Conservation (phyloP, 108 stramenopile species). For the Licmophora abbreviata region DNA sequence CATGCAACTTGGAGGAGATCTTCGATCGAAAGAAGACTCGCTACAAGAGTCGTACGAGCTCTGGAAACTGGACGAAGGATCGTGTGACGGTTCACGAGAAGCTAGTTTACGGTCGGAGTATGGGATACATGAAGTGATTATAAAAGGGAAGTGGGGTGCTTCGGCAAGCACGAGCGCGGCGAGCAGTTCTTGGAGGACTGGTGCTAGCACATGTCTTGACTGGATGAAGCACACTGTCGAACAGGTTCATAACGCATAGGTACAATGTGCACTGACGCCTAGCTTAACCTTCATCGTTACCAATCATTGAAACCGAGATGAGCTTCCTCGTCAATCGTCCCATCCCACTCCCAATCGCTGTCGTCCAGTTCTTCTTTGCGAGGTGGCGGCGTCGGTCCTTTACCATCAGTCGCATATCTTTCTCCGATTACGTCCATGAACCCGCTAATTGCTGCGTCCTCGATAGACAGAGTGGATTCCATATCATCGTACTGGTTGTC, state of each 20-base stretch:
- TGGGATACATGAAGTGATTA: too few species aligned
- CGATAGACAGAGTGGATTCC: not conserved
- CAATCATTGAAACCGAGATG: slow-evolving; percentile 11
- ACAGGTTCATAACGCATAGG: too few species aligned
- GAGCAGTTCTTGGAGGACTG: too few species aligned
- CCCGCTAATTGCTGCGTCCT: not conserved
- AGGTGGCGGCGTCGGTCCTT: slow-evolving; percentile 8
- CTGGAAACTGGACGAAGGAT: slow-evolving; percentile 85
- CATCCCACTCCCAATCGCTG: slow-evolving; percentile 26
- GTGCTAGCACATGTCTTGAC: too few species aligned
- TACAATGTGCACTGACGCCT: too few species aligned
- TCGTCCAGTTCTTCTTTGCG: not conserved
- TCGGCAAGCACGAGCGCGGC: too few species aligned
- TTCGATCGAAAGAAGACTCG: slow-evolving; percentile 73
- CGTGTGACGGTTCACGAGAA: slow-evolving; percentile 73
- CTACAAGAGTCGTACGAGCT: slow-evolving; percentile 68
- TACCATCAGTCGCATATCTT: slow-evolving; percentile 11
- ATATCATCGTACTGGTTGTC: not conserved
- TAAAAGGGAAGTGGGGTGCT: too few species aligned
- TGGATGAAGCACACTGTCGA: too few species aligned
- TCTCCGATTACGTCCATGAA: not conserved
- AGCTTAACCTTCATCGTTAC: too few species aligned
- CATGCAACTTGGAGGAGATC: slow-evolving; percentile 88
- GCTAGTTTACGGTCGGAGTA: slow-evolving; percentile 70
- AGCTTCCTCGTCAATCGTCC: slow-evolving; percentile 21